phyloP scores from a whole-genome alignment of 805 yeast species.

The Hanseniaspora lindneri region DNA sequence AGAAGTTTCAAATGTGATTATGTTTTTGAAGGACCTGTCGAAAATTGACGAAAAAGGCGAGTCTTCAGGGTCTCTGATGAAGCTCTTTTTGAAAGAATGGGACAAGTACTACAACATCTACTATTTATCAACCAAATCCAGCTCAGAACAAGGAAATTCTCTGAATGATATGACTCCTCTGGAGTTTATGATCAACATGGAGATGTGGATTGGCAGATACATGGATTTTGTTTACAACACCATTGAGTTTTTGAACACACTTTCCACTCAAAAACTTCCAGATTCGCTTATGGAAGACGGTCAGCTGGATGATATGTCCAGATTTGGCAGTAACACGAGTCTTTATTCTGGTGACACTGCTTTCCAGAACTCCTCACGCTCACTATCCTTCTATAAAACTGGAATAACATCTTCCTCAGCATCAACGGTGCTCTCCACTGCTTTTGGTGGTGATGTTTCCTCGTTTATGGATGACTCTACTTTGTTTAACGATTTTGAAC shows the following conservation, averaged over 20 bases:
- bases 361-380: background rate
- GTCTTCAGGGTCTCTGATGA: background rate
- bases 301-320: background rate
- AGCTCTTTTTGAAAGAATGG: background rate
- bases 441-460: background rate
- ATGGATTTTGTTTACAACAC: constrained; percentile 2
- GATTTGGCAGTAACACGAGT: background rate
- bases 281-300: background rate
- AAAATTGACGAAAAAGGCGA: background rate
- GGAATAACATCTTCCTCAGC: background rate
- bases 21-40: constrained; percentile 2
- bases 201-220: constrained; percentile 10
- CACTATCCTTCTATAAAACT: background rate
- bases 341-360: background rate
- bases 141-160: background rate
- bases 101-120: background rate
- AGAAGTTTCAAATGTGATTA: background rate
- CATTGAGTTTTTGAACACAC: background rate
- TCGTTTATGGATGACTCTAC: background rate
- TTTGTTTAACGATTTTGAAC: background rate
- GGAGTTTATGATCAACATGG: constrained; percentile 11
- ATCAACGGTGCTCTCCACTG: background rate
- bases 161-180: constrained; percentile 8
- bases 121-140: background rate
- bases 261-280: background rate